Evolutionary conservation across 1,284 basidiomycete species (phyloP), one percentile per base, ranked within the genome.

Genomic region (Bothia castanella): DNA sequence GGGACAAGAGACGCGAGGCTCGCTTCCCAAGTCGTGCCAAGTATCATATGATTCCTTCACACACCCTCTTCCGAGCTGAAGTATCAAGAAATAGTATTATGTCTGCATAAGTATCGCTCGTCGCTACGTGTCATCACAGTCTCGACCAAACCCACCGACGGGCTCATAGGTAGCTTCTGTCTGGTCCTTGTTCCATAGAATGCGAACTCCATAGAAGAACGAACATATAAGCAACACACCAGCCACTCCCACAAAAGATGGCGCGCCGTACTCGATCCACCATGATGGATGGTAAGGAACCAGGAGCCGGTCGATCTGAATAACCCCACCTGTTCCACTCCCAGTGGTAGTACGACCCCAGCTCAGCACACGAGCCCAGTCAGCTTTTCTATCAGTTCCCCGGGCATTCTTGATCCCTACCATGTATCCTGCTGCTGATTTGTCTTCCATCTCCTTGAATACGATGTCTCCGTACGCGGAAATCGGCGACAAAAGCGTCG

Each of bases 371-470:
- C 76, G 77, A 12, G 93, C 95, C 72, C 83, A 89, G 63, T 93
- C 88, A 36, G 75, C 74, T 43, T 77, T 74, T 13, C 81, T 83
- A 32, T 85, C 75, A 11, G 81, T 82, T 9, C 92, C 92, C 12
- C 92, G 76, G 2, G 93, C 92, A 42, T 87, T 87, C 69, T 88
- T 87, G 66, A 98, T 93, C 7, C 96, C 94, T n/a, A 97, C 85
- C 42, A 93, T 72, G 67, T 83, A 91, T 51, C 72, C 45, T 12
- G 53, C 61, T 50, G 32, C 61, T 56, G 47, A 69, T 64, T 59
- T 68, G 53, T 76, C 78, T 20, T 80, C 78, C 42, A 72, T 71
- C 52, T 74, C 73, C 42, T 85, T 79, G 72, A 97, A 90, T 20
- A 90, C 80, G 39, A 97, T 70, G 60, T 92, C 86, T 1, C 92